Base-by-base conservation (phyloP, 2,329 filamentous ascomycete species). In the Cladosporium cucumerinum region DNA sequence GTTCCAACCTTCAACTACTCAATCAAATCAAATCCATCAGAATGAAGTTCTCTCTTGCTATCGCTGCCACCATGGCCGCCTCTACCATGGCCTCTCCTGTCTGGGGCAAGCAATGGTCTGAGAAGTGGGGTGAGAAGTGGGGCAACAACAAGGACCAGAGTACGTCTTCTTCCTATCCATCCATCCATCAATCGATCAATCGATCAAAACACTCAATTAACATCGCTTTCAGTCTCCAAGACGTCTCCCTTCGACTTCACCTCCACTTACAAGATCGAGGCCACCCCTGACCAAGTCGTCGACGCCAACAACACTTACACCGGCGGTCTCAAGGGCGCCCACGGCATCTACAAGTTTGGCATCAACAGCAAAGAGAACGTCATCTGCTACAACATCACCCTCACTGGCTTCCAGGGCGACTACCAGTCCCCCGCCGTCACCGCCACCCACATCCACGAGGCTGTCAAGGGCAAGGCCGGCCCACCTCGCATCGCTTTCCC, bases 401-500 rank as follows among this genome's bases (percentile, higher is more conserved):
- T 86, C 54, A 72, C 76, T 51, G 78, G 77, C 66, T 82, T 86
- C 71, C 76, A 76, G 25, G 84, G 84, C 61, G 74, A 81, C 2
- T 86, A 84, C 72, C 71, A 79, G 69, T 85, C 82, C 12, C 77
- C 79, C 0, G 84, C 84, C 51, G 69, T 73, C 30, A 84, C 83
- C 7, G 82, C 84, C 21, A 86, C 84, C 1, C 84, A 86, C 73
- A 82, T 86, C 67, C 84, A 86, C 74, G 75, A 85, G 72, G 82
- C 75, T 7, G 72, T 69, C 25, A 76, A 74, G 64, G 83, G 83
- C 66, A 75, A 73, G 58, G 70, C 79, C 23, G 84, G 84, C 7
- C 83, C 84, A 43, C 84, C 84, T 62, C 78, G 83, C 70, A 77
- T 85, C 65, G 80, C 80, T 3, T 82, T 85, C 71, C 81, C 82